Percentiles rank a stretch among this genome's conserved stretches.
These are phyloP conservation scores for Pseudisothecium myosuroides DNA, from an alignment of 225 moss, liverwort and hornwort species.

Conservation along the genomic window DNA sequence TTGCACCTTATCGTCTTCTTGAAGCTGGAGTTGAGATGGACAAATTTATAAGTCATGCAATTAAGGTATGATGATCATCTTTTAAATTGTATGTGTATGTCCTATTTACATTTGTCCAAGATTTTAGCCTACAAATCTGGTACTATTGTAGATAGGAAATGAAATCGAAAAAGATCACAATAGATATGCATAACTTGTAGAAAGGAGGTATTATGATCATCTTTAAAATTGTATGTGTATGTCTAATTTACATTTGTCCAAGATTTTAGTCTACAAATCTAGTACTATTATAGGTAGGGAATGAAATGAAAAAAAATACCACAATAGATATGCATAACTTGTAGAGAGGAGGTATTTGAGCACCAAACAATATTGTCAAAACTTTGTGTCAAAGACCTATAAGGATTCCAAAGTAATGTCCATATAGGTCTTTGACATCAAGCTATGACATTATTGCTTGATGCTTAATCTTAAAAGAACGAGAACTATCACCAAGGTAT, in stretches of 20 bases:
- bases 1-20: accelerated
- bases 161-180: accelerated
- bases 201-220: not conserved
- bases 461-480: accelerated
- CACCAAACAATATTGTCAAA: not conserved
- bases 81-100: not conserved
- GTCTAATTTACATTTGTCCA: accelerated
- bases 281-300: not conserved
- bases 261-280: not conserved
- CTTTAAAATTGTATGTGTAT: not conserved
- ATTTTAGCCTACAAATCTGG: not conserved
- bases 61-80: not conserved
- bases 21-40: not conserved
- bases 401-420: not conserved
- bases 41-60: not conserved
- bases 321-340: not conserved
- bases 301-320: accelerated
- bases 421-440: not conserved
- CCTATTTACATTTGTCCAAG: accelerated
- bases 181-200: not conserved
- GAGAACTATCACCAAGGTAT: not conserved
- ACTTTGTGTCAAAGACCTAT: not conserved
- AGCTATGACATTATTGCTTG: not conserved
- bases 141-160: not conserved
- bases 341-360: not conserved